A percentile compares a stretch with the other conserved stretches of the same genome.
Evolutionary conservation across 441 rosid genomes (phyloP).

Genomic region (Codiaeum variegatum): DNA sequence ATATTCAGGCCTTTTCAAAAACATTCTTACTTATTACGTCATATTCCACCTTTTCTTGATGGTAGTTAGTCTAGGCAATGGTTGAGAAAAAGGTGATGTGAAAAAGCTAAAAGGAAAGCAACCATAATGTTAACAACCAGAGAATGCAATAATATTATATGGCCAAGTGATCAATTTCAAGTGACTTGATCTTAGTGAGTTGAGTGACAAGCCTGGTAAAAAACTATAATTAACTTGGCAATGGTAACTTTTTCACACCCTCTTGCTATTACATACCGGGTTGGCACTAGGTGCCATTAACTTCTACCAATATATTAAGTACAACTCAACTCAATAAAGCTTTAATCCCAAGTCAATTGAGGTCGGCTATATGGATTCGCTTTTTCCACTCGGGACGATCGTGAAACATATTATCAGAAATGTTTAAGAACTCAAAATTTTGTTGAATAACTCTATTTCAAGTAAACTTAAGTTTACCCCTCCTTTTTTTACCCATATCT

Average conservation of each 20-base stretch:
- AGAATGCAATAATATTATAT: background rate
- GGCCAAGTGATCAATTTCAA: background rate
- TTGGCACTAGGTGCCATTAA: background rate
- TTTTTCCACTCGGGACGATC: no score
- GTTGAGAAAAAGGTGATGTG: background rate
- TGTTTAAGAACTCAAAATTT: no score
- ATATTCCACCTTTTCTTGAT: background rate
- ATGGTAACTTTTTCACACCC: background rate
- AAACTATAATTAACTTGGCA: background rate
- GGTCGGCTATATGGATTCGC: no score
- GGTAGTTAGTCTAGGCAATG: background rate
- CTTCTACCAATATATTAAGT: no score
- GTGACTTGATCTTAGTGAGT: background rate
- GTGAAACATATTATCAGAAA: no score
- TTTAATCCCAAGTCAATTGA: no score
- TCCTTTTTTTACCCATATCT: no score
- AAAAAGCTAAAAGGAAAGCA: background rate
- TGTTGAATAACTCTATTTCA: no score
- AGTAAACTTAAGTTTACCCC: no score
- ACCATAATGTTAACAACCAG: background rate
- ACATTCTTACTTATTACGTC: background rate
- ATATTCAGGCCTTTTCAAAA: background rate
- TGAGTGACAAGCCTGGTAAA: background rate
- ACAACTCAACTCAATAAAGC: no score
- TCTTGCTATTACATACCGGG: background rate